Conservation (phyloP, 108 stramenopile genomes). For the Nitzschia sp. region DNA sequence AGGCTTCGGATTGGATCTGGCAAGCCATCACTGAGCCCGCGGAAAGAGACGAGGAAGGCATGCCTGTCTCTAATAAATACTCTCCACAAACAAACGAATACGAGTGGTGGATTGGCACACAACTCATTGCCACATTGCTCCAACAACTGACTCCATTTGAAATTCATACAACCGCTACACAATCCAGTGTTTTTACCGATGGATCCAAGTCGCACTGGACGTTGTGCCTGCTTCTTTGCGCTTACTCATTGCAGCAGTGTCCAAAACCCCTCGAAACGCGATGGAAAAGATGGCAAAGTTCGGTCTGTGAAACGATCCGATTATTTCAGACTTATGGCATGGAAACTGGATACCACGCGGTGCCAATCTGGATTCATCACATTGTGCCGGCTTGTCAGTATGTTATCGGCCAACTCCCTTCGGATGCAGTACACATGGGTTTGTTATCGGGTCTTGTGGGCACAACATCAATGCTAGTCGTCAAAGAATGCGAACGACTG, state of each 20-base stretch:
- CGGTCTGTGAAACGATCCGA: constrained; percentile 36
- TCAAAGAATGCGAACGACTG: neutral
- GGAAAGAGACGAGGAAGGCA: neutral
- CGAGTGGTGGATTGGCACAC: constrained; percentile 19
- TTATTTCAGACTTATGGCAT: constrained; percentile 30
- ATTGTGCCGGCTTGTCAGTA: constrained; percentile 29
- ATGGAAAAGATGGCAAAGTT: constrained; percentile 47
- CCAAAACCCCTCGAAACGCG: constrained; percentile 14
- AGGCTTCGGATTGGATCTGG: constrained; percentile 5
- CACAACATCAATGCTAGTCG: constrained; percentile 16
- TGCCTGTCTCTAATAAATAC: neutral
- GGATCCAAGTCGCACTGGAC: constrained; percentile 14
- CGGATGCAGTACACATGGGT: constrained; percentile 9
- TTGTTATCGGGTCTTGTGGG: constrained; percentile 33
- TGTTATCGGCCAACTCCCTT: constrained; percentile 22
- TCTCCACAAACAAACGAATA: neutral
- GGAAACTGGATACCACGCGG: neutral
- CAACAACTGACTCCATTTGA: constrained; percentile 29
- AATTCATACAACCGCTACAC: constrained; percentile 27
- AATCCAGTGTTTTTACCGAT: constrained; percentile 30
- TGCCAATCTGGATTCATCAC: constrained; percentile 20
- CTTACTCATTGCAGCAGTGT: constrained; percentile 20
- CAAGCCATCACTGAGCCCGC: neutral
- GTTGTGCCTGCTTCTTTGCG: constrained; percentile 34
- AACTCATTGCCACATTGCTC: constrained; percentile 5